Base-by-base conservation (phyloP, 495 filamentous ascomycete genomes). In the Neurospora pannonica region DNA sequence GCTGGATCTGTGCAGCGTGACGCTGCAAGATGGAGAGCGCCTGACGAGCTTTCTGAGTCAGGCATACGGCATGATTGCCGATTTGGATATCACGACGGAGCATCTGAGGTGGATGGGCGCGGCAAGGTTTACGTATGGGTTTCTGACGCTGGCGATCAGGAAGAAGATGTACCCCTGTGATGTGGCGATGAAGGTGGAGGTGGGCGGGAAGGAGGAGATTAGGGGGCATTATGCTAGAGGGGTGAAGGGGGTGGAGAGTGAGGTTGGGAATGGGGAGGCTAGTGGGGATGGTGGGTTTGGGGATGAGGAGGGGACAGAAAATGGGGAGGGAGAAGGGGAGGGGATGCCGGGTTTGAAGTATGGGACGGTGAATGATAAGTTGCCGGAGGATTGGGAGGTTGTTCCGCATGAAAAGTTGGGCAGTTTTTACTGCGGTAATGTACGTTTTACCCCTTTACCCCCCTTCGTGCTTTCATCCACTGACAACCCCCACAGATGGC, bases 391-490 rank as follows among this genome's bases (percentile, higher is more conserved):
- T 40, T 97, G 94, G 92, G 86, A 91, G 71, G 83, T 91, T 28
- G 81, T 92, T 13, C 89, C 92, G 6, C 86, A 90, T 71, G 90
- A 93, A 73, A 92, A 89, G 21, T 84, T 99, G 46, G 94, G 95
- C 8, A 98, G 93, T 79, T 98, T 99, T 84, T 98, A 96, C 81
- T 91, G 91, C 10, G 96, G 96, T 71, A 99, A 97, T 78, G 89
- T 89, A 79, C 78, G 83, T 79, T 71, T 38, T n/a, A n/a, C 4
- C 39, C 70, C 42, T 2, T 71, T 42, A 62, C 43, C 4, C 72
- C 36, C 2, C n/a, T n/a, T n/a, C n/a, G n/a, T n/a, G n/a, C n/a
- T n/a, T n/a, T n/a, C n/a, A n/a, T n/a, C n/a, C n/a, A n/a, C n/a
- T n/a, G n/a, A n/a, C 69, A 38, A 11, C 17, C 19, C 9, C 37